Conservation (phyloP, 306 rosid species). For the Luffa aegyptiaca region DNA sequence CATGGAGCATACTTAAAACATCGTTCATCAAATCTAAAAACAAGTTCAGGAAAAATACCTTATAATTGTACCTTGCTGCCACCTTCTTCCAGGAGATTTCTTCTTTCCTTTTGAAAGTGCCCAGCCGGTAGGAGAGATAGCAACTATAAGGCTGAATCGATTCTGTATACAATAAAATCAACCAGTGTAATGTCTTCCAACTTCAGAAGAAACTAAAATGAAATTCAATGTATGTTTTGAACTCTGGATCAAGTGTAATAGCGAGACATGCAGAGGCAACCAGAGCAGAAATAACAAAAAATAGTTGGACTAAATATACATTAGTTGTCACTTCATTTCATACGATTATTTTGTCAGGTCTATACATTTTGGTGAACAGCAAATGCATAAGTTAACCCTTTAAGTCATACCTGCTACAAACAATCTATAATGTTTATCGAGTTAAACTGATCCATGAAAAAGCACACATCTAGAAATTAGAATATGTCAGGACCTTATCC, state of each 20-base stretch:
- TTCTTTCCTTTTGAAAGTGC: constrained; percentile 83
- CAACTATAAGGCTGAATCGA: constrained; percentile 75
- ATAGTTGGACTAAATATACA: background rate
- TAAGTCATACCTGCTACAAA: background rate
- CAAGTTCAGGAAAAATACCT: constrained; percentile 38
- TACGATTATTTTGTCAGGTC: background rate
- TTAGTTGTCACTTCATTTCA: background rate
- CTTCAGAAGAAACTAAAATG: background rate
- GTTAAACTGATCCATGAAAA: background rate
- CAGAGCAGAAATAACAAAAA: background rate
- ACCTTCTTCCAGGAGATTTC: constrained; percentile 83
- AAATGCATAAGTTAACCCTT: background rate
- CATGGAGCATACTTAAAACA: background rate
- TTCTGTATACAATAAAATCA: constrained; percentile 24
- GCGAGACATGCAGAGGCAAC: background rate
- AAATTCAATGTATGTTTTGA: background rate
- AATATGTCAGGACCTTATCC: background rate
- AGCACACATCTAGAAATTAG: background rate
- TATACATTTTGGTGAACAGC: background rate
- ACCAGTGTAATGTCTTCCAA: background rate
- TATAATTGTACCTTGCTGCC: constrained; percentile 88
- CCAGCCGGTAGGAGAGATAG: constrained; percentile 98
- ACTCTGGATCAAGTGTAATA: background rate
- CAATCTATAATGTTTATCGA: background rate
- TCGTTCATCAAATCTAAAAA: background rate